phyloP scores from a whole-genome alignment of 768 basidiomycete genomes.

The Phanerodontia chrysosporium region DNA sequence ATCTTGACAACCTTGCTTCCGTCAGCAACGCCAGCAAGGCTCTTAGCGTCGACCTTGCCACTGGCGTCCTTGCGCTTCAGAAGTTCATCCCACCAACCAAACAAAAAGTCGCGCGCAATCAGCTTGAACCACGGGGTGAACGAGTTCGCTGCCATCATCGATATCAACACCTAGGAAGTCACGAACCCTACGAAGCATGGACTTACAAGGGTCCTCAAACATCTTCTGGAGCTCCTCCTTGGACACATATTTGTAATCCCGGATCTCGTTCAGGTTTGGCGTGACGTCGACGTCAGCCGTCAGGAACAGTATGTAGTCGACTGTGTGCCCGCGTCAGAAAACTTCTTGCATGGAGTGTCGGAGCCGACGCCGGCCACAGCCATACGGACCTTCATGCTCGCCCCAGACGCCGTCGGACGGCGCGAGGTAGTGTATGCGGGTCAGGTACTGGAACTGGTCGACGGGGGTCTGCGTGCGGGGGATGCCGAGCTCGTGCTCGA shows the following conservation, averaged over 20 bases:
- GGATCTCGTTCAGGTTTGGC: slow-evolving; percentile 88
- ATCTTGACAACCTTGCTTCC: slow-evolving; percentile 72
- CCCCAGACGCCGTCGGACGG: slow-evolving; percentile 93
- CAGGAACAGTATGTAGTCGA: slow-evolving; percentile 96
- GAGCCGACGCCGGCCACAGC: neutral
- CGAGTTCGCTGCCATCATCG: slow-evolving; percentile 55
- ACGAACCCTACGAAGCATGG: neutral
- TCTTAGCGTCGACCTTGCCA: slow-evolving; percentile 61
- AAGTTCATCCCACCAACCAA: slow-evolving; percentile 98
- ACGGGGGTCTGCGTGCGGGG: slow-evolving; percentile 71
- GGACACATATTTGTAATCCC: slow-evolving; percentile 85
- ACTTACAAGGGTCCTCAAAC: slow-evolving; percentile 77
- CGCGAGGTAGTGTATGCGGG: slow-evolving; percentile 95
- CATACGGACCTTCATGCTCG: slow-evolving; percentile 84
- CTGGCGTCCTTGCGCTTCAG: slow-evolving; percentile 50
- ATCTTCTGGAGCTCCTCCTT: slow-evolving; percentile 86
- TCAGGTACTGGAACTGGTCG: slow-evolving; percentile 89
- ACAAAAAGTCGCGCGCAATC: slow-evolving; percentile 93
- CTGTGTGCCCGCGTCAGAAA: slow-evolving; percentile 35
- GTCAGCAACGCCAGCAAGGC: slow-evolving; percentile 60
- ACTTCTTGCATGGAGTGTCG: neutral
- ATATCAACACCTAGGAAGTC: neutral
- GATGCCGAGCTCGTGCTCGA: slow-evolving; percentile 96
- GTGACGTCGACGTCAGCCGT: slow-evolving; percentile 82
- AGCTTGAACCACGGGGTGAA: slow-evolving; percentile 99